Percentiles rank a stretch among this genome's conserved stretches.
phyloP scores from a whole-genome alignment of 352 stramenopile genomes.

The Pythium chondricola region DNA sequence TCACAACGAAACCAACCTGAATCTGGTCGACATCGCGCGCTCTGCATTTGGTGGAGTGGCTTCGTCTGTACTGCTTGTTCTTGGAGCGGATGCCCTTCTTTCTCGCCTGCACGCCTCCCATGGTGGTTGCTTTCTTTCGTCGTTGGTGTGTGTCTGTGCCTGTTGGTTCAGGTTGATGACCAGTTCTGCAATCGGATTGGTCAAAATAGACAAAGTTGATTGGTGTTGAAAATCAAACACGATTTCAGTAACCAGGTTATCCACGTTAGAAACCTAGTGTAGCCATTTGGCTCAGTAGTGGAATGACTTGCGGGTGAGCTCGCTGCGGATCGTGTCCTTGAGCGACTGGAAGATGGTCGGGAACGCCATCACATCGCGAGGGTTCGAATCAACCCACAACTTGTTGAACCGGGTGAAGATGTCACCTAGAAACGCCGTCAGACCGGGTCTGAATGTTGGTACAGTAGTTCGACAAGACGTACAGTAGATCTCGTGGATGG shows the following conservation, averaged over 20 bases:
- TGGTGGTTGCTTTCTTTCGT: too few relatives aligned
- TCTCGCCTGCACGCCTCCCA: too few relatives aligned
- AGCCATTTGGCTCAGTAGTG: conserved; percentile 44
- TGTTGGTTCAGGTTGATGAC: conserved; percentile 19
- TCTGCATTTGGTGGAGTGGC: conserved; percentile 77
- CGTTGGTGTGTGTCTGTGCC: conserved; percentile 38
- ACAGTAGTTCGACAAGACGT: conserved; percentile 10
- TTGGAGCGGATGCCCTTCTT: conserved; percentile 73
- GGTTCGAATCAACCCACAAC: conserved; percentile 76
- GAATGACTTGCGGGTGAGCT: conserved; percentile 58
- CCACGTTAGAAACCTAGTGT: conserved; percentile 19
- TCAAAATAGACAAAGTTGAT: conserved; percentile 15
- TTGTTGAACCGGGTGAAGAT: conserved; percentile 83
- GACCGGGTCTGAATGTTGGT: too few relatives aligned
- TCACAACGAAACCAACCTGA: conserved; percentile 37
- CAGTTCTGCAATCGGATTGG: conserved; percentile 14
- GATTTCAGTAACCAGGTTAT: conserved; percentile 6
- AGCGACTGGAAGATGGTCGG: conserved; percentile 76
- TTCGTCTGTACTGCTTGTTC: conserved; percentile 86
- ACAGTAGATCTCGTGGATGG: conserved; percentile 79
- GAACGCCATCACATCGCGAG: conserved; percentile 82
- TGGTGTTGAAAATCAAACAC: conserved; percentile 2
- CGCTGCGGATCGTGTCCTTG: conserved; percentile 55
- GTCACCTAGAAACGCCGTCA: conserved; percentile 28
- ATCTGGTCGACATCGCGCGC: conserved; percentile 83